A percentile compares a stretch with the other conserved stretches of the same genome.
Conservation (phyloP, 768 basidiomycete species). For the Amanita exitialis region DNA sequence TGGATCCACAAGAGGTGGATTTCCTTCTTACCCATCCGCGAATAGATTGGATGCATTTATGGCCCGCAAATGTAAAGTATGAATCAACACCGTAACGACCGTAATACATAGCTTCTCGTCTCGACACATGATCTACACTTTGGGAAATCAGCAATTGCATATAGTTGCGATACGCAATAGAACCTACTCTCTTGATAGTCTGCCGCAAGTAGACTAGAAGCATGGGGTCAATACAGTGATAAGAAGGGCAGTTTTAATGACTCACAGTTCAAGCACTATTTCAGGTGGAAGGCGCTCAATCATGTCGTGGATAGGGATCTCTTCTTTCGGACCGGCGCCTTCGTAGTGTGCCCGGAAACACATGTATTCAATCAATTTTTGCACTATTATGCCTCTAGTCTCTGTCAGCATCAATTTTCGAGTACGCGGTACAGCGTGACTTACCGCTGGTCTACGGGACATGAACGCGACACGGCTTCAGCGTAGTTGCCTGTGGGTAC, state of each 20-base stretch:
- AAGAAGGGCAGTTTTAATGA: conserved; percentile 10
- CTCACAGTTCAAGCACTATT: conserved; percentile 83
- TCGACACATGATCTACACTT: not conserved
- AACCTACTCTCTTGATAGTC: conserved; percentile 55
- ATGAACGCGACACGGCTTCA: conserved; percentile 64
- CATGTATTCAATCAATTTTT: conserved; percentile 88
- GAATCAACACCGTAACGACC: too few relatives aligned
- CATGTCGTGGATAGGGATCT: conserved; percentile 69
- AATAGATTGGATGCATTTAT: too few relatives aligned
- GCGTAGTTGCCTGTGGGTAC: conserved; percentile 50
- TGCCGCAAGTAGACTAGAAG: conserved; percentile 44
- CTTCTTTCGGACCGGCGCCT: conserved; percentile 60
- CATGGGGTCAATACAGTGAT: not conserved
- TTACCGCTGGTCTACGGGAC: conserved; percentile 64
- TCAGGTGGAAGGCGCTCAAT: conserved; percentile 79
- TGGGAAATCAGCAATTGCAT: not conserved
- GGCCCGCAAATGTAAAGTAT: too few relatives aligned
- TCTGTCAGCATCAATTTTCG: not conserved
- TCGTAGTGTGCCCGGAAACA: conserved; percentile 76
- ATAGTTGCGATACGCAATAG: not conserved
- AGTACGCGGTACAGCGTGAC: conserved; percentile 8
- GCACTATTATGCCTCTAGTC: conserved; percentile 57
- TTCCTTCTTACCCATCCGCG: too few relatives aligned
- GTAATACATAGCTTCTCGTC: not conserved
- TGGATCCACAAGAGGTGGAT: too few relatives aligned